Conservation (phyloP, 352 stramenopile species). For the Phytophthora agathidicida region DNA sequence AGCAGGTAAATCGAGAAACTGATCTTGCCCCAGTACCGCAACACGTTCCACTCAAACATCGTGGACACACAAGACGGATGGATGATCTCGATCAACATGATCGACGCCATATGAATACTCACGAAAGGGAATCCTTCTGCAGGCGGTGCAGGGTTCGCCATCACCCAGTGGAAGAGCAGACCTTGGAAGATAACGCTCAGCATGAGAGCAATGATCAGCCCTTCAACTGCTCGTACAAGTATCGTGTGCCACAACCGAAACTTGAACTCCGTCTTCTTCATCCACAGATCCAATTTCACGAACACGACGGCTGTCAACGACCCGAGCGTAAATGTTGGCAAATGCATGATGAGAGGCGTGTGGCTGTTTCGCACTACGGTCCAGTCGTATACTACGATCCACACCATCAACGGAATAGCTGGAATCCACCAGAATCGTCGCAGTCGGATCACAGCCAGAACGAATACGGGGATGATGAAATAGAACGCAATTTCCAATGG, state of each 20-base stretch:
- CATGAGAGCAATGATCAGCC: conserved; percentile 23
- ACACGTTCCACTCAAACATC: conserved; percentile 46
- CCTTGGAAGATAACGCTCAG: conserved; percentile 34
- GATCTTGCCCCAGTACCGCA: conserved; percentile 48
- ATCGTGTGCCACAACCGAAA: conserved; percentile 22
- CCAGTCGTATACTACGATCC: conserved; percentile 27
- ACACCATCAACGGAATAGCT: conserved; percentile 28
- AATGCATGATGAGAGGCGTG: conserved; percentile 24
- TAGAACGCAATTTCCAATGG: conserved; percentile 54
- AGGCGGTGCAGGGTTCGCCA: conserved; percentile 25
- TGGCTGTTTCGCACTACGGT: conserved; percentile 32
- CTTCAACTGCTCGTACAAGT: conserved; percentile 25
- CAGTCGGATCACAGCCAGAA: conserved; percentile 25
- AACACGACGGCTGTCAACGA: conserved; percentile 44
- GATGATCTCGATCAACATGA: conserved; percentile 48
- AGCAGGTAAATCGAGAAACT: conserved; percentile 56
- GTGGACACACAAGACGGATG: conserved; percentile 35
- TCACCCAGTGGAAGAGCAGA: conserved; percentile 45
- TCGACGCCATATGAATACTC: conserved; percentile 24
- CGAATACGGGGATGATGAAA: conserved; percentile 46
- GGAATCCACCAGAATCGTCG: conserved; percentile 34
- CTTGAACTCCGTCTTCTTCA: conserved; percentile 26
- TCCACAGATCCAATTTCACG: conserved; percentile 24
- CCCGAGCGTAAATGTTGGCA: conserved; percentile 41
- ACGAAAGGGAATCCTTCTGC: conserved; percentile 32